Evolutionary conservation across 1,139 yeast species (phyloP), one percentile per base, ranked within the genome.

Genomic region (Blastobotrys proliferans): DNA sequence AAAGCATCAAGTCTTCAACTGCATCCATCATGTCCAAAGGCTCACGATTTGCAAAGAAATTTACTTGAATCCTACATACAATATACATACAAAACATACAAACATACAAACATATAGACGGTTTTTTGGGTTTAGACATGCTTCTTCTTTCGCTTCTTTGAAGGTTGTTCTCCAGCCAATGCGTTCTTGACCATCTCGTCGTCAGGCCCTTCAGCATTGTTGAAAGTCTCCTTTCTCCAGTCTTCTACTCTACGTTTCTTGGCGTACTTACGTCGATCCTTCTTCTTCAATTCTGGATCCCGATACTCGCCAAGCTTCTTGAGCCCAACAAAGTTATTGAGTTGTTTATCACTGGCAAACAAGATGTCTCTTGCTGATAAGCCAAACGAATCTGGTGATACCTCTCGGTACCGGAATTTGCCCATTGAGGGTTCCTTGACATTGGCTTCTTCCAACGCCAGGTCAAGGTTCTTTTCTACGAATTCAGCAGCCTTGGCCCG

Each of bases 241-340:
- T 87, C 94, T 55, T 83, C 76, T 49, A 92, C 67, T 54, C 94
- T 77, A 66, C 77, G 83, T 68, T 81, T 80, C 72, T 90, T 92
- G 32, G 90, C 79, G 47, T 76, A 84, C 67, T 87, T 86, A 59
- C 94, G 74, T 64, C 79, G 83, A 62, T 94, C 98, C 61, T 82
- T 86, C 54, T 74, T 67, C 52, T 81, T 73, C 54, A 76, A 72
- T 47, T 86, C 95, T 50, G 76, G 76, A 19, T 88, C 79, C 61
- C 97, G 77, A 63, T 85, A 94, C 21, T 97, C 92, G 0, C 97
- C 97, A 55, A 92, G 79, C 63, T 90, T 90, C 69, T 92, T 92
- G 54, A 94, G 69, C 11, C 97, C 94, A 49, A 87, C 82, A 58
- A 72, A 88, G 45, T 78, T 81, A 64, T 92, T 92, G 62, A 94